phyloP scores from a whole-genome alignment of 2,329 filamentous ascomycete species.

The Epichloe hybrida region DNA sequence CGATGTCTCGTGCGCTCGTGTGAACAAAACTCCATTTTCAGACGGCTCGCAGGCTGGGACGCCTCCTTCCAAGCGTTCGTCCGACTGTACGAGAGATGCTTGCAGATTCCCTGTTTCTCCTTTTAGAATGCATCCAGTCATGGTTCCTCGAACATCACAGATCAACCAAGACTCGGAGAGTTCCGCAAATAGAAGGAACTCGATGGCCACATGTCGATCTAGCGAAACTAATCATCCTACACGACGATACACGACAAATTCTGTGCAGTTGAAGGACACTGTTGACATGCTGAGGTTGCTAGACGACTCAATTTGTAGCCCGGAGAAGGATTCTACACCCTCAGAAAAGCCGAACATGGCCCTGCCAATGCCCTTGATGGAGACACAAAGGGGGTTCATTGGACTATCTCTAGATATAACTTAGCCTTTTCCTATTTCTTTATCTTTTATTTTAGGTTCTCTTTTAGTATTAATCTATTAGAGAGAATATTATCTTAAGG shows the following conservation, averaged over 20 bases:
- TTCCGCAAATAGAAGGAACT: slow-evolving; percentile 1
- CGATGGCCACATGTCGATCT: background rate
- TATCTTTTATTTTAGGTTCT: no score
- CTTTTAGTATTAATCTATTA: no score
- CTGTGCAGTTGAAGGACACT: slow-evolving; percentile 1
- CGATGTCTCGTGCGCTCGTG: background rate
- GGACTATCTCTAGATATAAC: no score
- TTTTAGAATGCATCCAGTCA: slow-evolving; percentile 7
- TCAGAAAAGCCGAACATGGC: background rate
- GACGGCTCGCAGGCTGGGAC: background rate
- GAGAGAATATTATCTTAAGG: no score
- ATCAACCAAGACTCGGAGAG: background rate
- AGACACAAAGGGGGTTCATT: background rate
- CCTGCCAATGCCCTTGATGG: background rate
- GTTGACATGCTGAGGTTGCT: slow-evolving; percentile 2
- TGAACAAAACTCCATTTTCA: background rate
- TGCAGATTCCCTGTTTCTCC: slow-evolving; percentile 1
- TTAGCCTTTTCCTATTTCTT: no score
- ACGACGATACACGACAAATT: slow-evolving; percentile 5
- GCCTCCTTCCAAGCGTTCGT: background rate
- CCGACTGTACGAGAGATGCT: background rate
- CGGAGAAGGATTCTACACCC: background rate
- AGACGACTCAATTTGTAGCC: background rate
- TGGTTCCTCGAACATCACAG: background rate
- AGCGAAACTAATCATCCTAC: background rate